These are phyloP conservation scores for Selaginella moellendorffii DNA, from an alignment of 75 land plant species.

Conservation along the genomic window DNA sequence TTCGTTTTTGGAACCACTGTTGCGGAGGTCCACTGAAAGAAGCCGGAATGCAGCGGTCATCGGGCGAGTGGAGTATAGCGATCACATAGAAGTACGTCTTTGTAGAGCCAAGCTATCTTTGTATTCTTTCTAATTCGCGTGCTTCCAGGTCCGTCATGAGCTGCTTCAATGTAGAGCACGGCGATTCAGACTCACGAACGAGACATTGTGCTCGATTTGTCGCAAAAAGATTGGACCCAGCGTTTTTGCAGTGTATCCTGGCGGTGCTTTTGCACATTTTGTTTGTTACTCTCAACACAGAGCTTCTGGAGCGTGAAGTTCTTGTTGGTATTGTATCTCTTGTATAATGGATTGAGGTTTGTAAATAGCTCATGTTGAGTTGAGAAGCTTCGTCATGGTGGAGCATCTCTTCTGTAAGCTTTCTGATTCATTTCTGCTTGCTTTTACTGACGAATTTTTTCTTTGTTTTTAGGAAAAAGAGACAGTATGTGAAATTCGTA, in stretches of 20 bases:
- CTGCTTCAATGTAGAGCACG: conserved; percentile 45
- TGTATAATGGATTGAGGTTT: no score
- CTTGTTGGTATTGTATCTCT: not conserved
- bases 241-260: conserved; percentile 89
- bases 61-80: conserved; percentile 63
- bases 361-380: no score
- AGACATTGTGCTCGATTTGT: conserved; percentile 80
- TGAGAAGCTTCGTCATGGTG: no score
- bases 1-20: conserved; percentile 73
- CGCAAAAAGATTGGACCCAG: conserved; percentile 71
- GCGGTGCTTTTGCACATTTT: conserved; percentile 81
- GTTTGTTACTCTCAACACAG: conserved; percentile 35
- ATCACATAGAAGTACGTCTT: conserved; percentile 59
- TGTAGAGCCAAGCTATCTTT: not conserved
- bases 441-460: no score
- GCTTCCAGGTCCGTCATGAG: conserved; percentile 68
- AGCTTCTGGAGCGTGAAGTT: not conserved
- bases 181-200: conserved; percentile 51
- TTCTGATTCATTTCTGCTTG: no score
- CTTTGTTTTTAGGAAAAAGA: no score
- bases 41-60: conserved; percentile 68
- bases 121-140: not conserved
- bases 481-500: no score
- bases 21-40: conserved; percentile 71
- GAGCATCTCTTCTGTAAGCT: no score